A percentile compares a stretch with the other conserved stretches of the same genome.
These are phyloP conservation scores for Diplosphaera chodatii DNA, from an alignment of 139 green algal species.

Conservation along the genomic window DNA sequence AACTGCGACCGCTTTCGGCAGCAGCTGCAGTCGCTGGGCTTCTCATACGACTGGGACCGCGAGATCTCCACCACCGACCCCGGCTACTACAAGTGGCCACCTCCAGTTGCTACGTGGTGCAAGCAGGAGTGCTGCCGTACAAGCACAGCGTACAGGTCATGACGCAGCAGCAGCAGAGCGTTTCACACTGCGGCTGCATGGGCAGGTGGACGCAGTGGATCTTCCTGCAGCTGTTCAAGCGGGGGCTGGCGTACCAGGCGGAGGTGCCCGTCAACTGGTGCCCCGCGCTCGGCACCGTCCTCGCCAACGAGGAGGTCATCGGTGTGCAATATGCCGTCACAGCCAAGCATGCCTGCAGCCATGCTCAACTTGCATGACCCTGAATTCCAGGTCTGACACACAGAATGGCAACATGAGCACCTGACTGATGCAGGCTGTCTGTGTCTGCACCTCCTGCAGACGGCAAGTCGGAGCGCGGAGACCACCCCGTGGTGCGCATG, in stretches of 20 bases:
- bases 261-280: slow-evolving; percentile 99
- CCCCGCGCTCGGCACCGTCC: slow-evolving; percentile 89
- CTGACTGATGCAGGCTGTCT: no score
- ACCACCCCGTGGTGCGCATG: slow-evolving; percentile 89
- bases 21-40: slow-evolving; percentile 90
- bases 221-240: slow-evolving; percentile 93
- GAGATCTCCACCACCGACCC: slow-evolving; percentile 89
- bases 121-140: no score
- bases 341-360: no score
- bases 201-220: slow-evolving; percentile 99
- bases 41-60: slow-evolving; percentile 93
- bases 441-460: no score
- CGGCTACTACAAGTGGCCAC: slow-evolving; percentile 78
- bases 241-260: slow-evolving; percentile 92
- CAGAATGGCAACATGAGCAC: no score
- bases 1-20: slow-evolving; percentile 89
- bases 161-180: not conserved
- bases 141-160: no score
- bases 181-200: not conserved
- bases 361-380: no score
- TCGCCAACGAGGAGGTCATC: slow-evolving; percentile 97
- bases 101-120: not conserved
- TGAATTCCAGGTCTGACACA: no score
- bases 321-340: not conserved
- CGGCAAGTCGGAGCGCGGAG: slow-evolving; percentile 83